Evolutionary conservation across 495 filamentous ascomycete species (phyloP).

Genomic region (Lasiosphaeriaceae sp.): DNA sequence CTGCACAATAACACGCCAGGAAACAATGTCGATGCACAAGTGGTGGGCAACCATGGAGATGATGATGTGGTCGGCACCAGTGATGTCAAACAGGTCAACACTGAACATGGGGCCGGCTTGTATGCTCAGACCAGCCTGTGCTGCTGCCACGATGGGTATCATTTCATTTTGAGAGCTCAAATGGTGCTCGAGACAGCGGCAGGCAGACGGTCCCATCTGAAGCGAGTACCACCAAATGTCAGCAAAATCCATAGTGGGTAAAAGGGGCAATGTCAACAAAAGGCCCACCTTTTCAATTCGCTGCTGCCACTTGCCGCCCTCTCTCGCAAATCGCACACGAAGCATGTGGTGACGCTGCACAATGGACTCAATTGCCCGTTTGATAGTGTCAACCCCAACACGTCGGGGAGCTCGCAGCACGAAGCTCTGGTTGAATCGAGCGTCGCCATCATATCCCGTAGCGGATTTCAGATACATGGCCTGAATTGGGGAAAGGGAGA

Average conservation of each 20-base stretch:
- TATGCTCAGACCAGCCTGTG: conserved; percentile 29
- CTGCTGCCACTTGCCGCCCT: conserved; percentile 21
- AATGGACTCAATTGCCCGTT: conserved; percentile 40
- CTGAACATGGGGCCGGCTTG: conserved; percentile 32
- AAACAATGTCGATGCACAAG: conserved; percentile 58
- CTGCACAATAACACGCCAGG: conserved; percentile 57
- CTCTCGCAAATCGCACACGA: conserved; percentile 45
- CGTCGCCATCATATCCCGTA: conserved; percentile 40
- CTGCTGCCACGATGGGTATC: conserved; percentile 6
- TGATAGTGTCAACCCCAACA: conserved; percentile 30
- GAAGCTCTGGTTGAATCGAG: conserved; percentile 63
- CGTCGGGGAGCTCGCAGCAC: conserved; percentile 32
- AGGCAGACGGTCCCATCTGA: conserved; percentile 14
- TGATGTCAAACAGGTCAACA: conserved; percentile 9
- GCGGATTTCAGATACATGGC: conserved; percentile 49
- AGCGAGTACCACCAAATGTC: neutral
- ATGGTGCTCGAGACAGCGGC: conserved; percentile 15
- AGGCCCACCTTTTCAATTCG: conserved; percentile 1
- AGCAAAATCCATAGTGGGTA: neutral
- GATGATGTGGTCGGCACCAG: conserved; percentile 21
- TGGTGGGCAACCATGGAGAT: conserved; percentile 57
- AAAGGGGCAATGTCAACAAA: neutral
- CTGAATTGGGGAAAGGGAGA: conserved; percentile 57
- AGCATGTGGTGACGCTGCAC: conserved; percentile 56
- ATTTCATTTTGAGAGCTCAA: conserved; percentile 11